Percentiles rank a stretch among this genome's conserved stretches.
Conservation (phyloP, 179 eudicot species). For the Silene vulgaris region DNA sequence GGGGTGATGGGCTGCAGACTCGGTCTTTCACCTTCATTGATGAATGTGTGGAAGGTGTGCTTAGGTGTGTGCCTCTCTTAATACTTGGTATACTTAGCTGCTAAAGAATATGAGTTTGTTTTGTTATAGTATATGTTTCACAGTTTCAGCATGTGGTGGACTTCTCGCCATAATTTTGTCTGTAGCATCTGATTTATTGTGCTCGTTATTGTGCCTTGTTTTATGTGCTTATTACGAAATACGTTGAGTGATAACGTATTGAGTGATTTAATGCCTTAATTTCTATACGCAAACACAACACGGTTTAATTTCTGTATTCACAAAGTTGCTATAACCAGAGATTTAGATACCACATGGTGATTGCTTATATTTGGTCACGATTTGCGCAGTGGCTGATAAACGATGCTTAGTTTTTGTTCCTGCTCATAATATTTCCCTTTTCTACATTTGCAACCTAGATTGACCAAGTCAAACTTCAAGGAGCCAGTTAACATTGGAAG, state of each 20-base stretch:
- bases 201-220: too few relatives aligned
- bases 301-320: too few relatives aligned
- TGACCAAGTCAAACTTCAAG: conserved; percentile 84
- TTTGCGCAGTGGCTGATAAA: neutral
- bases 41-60: conserved; percentile 95
- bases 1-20: conserved; percentile 97
- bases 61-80: neutral
- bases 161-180: neutral
- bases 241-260: too few relatives aligned
- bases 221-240: too few relatives aligned
- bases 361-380: neutral
- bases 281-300: too few relatives aligned
- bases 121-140: neutral
- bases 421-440: neutral
- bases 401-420: neutral
- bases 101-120: neutral
- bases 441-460: conserved; percentile 32
- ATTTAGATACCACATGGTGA: too few relatives aligned
- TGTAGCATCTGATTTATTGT: neutral
- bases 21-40: conserved; percentile 98
- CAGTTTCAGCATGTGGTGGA: neutral
- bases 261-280: too few relatives aligned
- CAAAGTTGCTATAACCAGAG: too few relatives aligned
- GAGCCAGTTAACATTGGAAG: conserved; percentile 97
- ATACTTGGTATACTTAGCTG: neutral